Conservation (phyloP, 2,329 filamentous ascomycete genomes). For the Cytospora piceicola region DNA sequence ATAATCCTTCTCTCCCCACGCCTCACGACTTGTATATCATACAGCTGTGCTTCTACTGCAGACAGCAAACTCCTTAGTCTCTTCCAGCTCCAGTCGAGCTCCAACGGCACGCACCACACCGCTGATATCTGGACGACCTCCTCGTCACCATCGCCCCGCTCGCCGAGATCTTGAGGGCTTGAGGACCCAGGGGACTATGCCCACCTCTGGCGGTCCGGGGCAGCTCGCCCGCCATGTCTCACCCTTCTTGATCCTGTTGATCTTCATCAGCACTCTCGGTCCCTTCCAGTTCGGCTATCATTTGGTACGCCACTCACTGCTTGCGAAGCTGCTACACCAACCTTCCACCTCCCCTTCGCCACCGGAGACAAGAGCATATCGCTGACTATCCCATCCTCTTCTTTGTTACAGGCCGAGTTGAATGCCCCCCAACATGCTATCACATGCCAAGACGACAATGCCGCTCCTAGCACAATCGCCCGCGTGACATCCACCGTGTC, state of each 20-base stretch:
- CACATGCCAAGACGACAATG: constrained; percentile 69
- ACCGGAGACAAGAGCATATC: constrained; percentile 88
- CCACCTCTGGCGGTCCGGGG: constrained; percentile 41
- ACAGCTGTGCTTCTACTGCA: too few species aligned
- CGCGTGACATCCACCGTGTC: constrained; percentile 36
- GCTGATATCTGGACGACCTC: too few species aligned
- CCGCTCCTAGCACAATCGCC: constrained; percentile 45
- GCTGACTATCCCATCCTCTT: constrained; percentile 32
- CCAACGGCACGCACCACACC: too few species aligned
- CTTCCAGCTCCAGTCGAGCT: too few species aligned
- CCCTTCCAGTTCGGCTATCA: constrained; percentile 96
- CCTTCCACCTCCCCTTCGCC: constrained; percentile 74
- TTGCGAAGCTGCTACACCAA: neutral
- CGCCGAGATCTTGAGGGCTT: neutral
- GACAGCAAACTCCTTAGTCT: too few species aligned
- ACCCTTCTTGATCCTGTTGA: constrained; percentile 75
- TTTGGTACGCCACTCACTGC: constrained; percentile 59
- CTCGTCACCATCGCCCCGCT: neutral
- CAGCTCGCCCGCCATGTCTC: constrained; percentile 59
- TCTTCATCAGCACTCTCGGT: constrained; percentile 78
- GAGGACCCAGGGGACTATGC: constrained; percentile 16
- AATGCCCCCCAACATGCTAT: constrained; percentile 95
- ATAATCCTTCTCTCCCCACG: too few species aligned
- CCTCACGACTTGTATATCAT: too few species aligned
- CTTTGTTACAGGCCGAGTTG: constrained; percentile 72